Percentiles rank a stretch among this genome's conserved stretches.
Conservation (phyloP, 2,329 filamentous ascomycete species). For the Colletotrichum musae region DNA sequence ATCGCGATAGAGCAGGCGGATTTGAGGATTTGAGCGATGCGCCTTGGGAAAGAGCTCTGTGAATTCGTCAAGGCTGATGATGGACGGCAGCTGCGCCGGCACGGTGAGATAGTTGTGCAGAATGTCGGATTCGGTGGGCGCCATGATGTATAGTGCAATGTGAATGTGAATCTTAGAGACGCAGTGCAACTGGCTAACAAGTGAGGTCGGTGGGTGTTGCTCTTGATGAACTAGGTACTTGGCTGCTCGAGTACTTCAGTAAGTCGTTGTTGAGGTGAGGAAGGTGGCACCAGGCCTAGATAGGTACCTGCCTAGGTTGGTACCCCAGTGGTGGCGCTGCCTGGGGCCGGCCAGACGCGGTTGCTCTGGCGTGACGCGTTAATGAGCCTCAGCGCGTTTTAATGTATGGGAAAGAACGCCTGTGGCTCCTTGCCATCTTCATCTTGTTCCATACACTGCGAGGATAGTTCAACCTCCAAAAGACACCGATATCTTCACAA, state of each 20-base stretch:
- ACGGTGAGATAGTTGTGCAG: constrained; percentile 84
- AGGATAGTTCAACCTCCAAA: not conserved
- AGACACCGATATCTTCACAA: not conserved
- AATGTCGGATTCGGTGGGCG: constrained; percentile 81
- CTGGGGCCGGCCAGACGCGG: constrained; percentile 20
- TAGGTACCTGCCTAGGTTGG: no score
- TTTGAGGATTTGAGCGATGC: constrained; percentile 75
- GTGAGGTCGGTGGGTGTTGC: not conserved
- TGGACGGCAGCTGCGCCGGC: constrained; percentile 80
- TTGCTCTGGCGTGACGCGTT: constrained; percentile 36
- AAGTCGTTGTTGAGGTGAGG: constrained; percentile 5
- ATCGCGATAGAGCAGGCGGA: constrained; percentile 82
- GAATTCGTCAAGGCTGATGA: constrained; percentile 83
- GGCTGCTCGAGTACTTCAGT: no score
- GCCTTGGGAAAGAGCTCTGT: constrained; percentile 80
- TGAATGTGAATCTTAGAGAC: not conserved
- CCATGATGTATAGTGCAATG: constrained; percentile 63
- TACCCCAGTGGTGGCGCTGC: constrained; percentile 11
- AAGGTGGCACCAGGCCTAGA: not conserved
- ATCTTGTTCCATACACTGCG: constrained; percentile 18
- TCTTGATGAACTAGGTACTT: not conserved
- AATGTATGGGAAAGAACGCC: constrained; percentile 19
- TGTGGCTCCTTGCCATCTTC: constrained; percentile 25
- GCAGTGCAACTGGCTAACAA: not conserved
- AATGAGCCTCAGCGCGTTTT: constrained; percentile 40